Conservation (phyloP, 2,329 filamentous ascomycete genomes). For the Emergomyces pasteurianus region DNA sequence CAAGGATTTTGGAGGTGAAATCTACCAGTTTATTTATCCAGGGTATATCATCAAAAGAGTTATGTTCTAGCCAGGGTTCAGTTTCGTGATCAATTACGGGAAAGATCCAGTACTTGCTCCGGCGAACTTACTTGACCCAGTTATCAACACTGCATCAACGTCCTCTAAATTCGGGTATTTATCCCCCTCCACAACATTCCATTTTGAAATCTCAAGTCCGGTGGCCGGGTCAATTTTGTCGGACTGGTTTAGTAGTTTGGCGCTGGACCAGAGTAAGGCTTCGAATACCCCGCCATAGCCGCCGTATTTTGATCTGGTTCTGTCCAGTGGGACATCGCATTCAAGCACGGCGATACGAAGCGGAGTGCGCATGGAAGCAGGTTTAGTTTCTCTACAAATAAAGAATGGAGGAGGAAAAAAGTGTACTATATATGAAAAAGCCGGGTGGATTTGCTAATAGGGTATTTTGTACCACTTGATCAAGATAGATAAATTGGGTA, state of each 20-base stretch:
- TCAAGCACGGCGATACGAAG: constrained; percentile 79
- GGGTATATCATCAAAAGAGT: constrained; percentile 58
- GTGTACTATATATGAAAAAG: background rate
- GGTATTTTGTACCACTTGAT: background rate
- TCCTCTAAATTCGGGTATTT: constrained; percentile 60
- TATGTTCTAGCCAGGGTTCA: constrained; percentile 43
- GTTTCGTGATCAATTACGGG: background rate
- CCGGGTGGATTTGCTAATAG: background rate
- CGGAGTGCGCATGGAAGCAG: constrained; percentile 27
- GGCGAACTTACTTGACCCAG: constrained; percentile 47
- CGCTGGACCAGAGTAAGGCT: constrained; percentile 45
- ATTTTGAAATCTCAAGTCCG: constrained; percentile 49
- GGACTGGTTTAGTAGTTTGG: constrained; percentile 31
- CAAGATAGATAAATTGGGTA: background rate
- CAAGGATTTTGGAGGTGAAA: constrained; percentile 50
- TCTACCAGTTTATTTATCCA: constrained; percentile 69
- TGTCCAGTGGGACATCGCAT: constrained; percentile 64
- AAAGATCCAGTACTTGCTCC: background rate
- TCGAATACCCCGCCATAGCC: constrained; percentile 62
- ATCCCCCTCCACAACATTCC: constrained; percentile 57
- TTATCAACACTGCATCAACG: constrained; percentile 73
- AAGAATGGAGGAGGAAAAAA: too few species aligned
- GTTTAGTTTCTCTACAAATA: background rate
- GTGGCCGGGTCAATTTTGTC: constrained; percentile 23
- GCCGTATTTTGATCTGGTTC: constrained; percentile 52